Base-by-base conservation (phyloP, 257 asterid species). In the Salvia miltiorrhiza region DNA sequence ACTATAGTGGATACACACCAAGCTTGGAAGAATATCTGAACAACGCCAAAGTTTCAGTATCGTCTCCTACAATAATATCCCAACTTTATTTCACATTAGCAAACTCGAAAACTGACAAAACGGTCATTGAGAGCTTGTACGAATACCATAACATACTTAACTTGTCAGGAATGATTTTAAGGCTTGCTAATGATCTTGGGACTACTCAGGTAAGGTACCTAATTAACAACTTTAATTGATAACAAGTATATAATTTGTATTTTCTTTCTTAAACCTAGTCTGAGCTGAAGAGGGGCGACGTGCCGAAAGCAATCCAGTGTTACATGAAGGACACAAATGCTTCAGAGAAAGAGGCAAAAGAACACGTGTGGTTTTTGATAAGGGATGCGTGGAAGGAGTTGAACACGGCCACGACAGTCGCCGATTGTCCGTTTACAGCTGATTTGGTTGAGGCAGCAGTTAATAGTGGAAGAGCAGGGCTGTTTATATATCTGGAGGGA, bases 401-500 rank as follows among this genome's bases (percentile, higher is more conserved):
- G 77, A 82, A 80, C 9, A 43, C 44, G 53, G 83, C 69, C 20
- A 11, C 8, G 21, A 14, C 26, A 0, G 28, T n/a, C n/a, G n/a
- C 33, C 7, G 66, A 70, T 3, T 21, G 0, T 0, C 67, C 58
- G 21, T 76, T 81, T n/a, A 49, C 79, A 0, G 32, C 35, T 24
- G 63, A 45, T 5, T 81, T 83, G 41, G 68, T 73, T 2, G 66
- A 4, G 21, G 20, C 37, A 12, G 84, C 84, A 2, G 73, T 39
- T 61, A 76, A 73, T 65, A 68, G 84, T 49, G 88, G 82, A 3
- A 80, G 89, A 70, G 74, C 80, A 73, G 83, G 82, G 9, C 79
- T 73, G 9, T 76, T 77, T 32, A 73, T 83, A 48, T 86, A 86
- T 47, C 74, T 81, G 13, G 53, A 82, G 60, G 93, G 86, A 59